Conservation (phyloP, 192 early-diverging fungal genomes). For the Helicostylum pulchrum region DNA sequence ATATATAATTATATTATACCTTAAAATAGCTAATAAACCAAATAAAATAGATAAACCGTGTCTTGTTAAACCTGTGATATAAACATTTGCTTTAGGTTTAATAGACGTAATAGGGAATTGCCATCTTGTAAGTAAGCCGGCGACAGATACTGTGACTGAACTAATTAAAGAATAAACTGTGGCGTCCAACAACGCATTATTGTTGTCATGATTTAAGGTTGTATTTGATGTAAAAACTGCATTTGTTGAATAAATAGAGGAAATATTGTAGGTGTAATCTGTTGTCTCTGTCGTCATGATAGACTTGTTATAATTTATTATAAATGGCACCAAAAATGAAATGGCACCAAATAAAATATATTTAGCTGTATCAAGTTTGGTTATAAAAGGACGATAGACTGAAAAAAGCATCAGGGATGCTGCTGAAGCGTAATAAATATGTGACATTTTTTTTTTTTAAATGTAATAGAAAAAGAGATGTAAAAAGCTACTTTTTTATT, state of each 20-base stretch:
- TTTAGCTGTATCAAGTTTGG: slow-evolving; percentile 28
- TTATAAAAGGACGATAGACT: slow-evolving; percentile 38
- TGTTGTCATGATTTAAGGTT: slow-evolving; percentile 34
- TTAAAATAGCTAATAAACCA: slow-evolving; percentile 7
- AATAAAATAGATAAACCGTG: slow-evolving; percentile 17
- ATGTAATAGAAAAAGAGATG: background rate
- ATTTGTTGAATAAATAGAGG: slow-evolving; percentile 15
- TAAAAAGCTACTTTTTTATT: too few species aligned
- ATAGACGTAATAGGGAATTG: slow-evolving; percentile 21
- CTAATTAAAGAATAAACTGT: slow-evolving; percentile 10
- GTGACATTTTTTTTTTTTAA: slow-evolving; percentile 6
- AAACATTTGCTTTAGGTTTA: slow-evolving; percentile 1
- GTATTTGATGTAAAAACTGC: slow-evolving; percentile 26
- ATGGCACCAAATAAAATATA: slow-evolving; percentile 18
- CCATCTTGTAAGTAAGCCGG: slow-evolving; percentile 18
- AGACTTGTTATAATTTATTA: background rate
- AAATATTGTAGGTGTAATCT: slow-evolving; percentile 14
- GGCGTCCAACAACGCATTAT: slow-evolving; percentile 29
- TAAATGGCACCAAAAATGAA: slow-evolving; percentile 38
- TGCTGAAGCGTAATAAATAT: slow-evolving; percentile 5
- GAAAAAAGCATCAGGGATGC: slow-evolving; percentile 7
- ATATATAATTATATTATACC: slow-evolving; percentile 4
- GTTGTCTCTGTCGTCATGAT: slow-evolving; percentile 41
- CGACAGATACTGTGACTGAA: background rate
- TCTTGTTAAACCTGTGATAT: slow-evolving; percentile 11